phyloP scores from a whole-genome alignment of 768 basidiomycete genomes.

The Leccinum obscurum region DNA sequence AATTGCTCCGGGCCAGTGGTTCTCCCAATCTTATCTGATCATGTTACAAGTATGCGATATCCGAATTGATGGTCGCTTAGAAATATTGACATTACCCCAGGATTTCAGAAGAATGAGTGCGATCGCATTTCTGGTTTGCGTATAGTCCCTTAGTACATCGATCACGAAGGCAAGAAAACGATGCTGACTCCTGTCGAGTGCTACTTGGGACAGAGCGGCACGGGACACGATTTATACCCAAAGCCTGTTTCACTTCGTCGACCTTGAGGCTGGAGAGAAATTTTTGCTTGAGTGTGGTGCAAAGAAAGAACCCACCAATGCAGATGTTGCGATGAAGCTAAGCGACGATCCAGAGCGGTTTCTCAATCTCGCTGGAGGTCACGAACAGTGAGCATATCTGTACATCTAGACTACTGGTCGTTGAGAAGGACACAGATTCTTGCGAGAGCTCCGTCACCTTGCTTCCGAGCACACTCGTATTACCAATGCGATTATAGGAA shows the following conservation, averaged over 20 bases:
- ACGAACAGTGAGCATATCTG: no score
- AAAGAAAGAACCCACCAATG: conserved; percentile 76
- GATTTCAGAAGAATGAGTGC: conserved; percentile 54
- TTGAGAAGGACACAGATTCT: no score
- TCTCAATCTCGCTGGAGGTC: conserved; percentile 22
- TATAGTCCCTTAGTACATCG: conserved; percentile 60
- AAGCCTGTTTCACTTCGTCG: conserved; percentile 81
- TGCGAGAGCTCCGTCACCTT: no score
- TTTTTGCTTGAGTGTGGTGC: conserved; percentile 86
- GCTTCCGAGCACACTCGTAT: no score
- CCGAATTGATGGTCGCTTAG: no score
- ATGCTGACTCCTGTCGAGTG: conserved; percentile 63
- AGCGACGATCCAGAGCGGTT: conserved; percentile 66
- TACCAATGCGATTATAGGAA: no score
- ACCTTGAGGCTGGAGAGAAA: conserved; percentile 79
- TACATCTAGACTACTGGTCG: no score
- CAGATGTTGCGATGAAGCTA: conserved; percentile 70
- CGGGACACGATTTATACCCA: conserved; percentile 59
- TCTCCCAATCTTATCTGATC: conserved; percentile 55
- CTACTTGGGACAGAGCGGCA: conserved; percentile 52
- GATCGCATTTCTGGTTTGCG: conserved; percentile 30
- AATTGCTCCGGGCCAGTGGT: conserved; percentile 57
- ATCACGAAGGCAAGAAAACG: conserved; percentile 34
- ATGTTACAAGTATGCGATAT: conserved; percentile 50
- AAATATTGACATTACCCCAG: conserved; percentile 35